Evolutionary conservation across 2,329 filamentous ascomycete genomes (phyloP).

Genomic region (Hymenoscyphus linearis): DNA sequence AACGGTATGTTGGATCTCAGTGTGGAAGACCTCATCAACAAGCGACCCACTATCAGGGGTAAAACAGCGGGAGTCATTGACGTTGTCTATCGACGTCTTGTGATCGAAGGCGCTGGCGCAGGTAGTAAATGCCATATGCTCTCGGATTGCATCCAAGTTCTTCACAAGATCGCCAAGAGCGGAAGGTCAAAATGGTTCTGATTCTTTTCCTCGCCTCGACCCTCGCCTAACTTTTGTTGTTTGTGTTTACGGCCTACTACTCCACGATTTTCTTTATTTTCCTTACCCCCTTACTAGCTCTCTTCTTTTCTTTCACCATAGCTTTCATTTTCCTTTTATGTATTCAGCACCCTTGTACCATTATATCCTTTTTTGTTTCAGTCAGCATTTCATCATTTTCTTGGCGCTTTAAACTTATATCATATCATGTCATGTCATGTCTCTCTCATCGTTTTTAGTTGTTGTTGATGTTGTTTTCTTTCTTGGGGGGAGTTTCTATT

Average conservation of each 20-base stretch:
- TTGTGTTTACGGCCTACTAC: not conserved
- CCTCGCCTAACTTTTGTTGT: no score
- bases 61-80: slow-evolving; percentile 44
- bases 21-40: slow-evolving; percentile 36
- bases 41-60: slow-evolving; percentile 34
- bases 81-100: slow-evolving; percentile 43
- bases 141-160: slow-evolving; percentile 47
- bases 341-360: not conserved
- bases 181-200: slow-evolving; percentile 40
- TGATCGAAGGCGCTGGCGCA: slow-evolving; percentile 39
- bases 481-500: not conserved
- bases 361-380: not conserved
- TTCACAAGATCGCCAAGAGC: slow-evolving; percentile 46
- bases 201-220: not conserved
- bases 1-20: slow-evolving; percentile 38
- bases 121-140: slow-evolving; percentile 46
- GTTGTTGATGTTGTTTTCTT: not conserved
- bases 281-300: not conserved
- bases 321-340: not conserved
- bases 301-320: not conserved
- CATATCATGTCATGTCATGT: not conserved
- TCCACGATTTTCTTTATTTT: not conserved
- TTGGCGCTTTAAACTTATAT: not conserved
- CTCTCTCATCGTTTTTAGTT: not conserved
- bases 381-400: not conserved